Base-by-base conservation (phyloP, 306 rosid genomes). In the Vigna angularis region DNA sequence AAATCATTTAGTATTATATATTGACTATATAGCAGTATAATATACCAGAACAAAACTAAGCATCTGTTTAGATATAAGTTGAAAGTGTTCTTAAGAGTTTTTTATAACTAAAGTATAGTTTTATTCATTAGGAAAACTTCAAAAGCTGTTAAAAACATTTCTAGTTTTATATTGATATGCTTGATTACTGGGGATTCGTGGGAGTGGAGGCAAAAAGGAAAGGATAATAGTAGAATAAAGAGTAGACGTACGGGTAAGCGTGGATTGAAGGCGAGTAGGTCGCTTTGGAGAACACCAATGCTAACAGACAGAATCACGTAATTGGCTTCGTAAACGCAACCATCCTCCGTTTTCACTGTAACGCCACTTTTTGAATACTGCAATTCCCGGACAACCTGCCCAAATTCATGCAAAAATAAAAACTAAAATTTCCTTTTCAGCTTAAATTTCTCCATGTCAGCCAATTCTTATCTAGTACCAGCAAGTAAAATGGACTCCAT, bases 271-370 rank as follows among this genome's bases (percentile, higher is more conserved):
- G 93, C 83, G 80, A 95, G 86, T 77, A 95, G 96, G 72, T 93
- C 81, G 81, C 97, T 95, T 87, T 95, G 92, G 77, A 95, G 99
- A 70, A 95, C 99, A 24, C 99, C 99, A 73, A 95, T 89, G 72
- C 99, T 95, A 76, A 87, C 98, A 7, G 99, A 92, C 85, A 91
- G 85, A 89, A 95, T 74, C 65, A 95, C 87, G 81, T 92, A 95
- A 84, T 83, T 83, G 63, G 97, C 97, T 79, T 88, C 87, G 87
- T 86, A 91, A 82, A 87, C 79, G 78, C 74, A 88, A 66, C 98
- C 97, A 86, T 93, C 99, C 85, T 95, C 99, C 74, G 98, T 93
- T 88, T 9, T 86, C 73, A 95, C 97, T 62, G 76, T 82, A 74
- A 91, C 90, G 64, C 99, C 97, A 83, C 79, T 87, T 80, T 92